These are phyloP conservation scores for Cercospora beticola DNA, from an alignment of 2,329 filamentous ascomycete species.

Conservation along the genomic window DNA sequence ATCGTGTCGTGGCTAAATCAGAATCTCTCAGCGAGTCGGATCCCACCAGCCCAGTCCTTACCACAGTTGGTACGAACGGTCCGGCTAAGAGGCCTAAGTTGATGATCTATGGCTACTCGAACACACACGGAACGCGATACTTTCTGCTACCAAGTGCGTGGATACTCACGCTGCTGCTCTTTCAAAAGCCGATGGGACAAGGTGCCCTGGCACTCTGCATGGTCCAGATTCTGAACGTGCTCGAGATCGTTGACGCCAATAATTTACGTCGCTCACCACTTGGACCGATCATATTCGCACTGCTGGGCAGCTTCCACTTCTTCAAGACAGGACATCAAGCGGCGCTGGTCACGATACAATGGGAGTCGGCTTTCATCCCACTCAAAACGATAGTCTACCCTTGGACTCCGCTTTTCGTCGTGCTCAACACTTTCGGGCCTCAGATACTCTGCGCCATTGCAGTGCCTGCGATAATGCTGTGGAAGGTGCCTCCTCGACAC, in stretches of 20 bases:
- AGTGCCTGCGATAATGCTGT: conserved; percentile 78
- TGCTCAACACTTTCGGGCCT: conserved; percentile 83
- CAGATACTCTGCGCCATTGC: conserved; percentile 80
- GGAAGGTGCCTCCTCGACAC: conserved; percentile 82
- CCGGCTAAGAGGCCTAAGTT: conserved; percentile 39
- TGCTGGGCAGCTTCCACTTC: conserved; percentile 92
- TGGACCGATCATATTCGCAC: conserved; percentile 76
- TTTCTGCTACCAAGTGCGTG: conserved; percentile 80
- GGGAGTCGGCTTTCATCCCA: conserved; percentile 92
- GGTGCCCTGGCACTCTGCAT: conserved; percentile 78
- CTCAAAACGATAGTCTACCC: conserved; percentile 81
- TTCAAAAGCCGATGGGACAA: conserved; percentile 93
- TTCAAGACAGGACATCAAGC: conserved; percentile 99
- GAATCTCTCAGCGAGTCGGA: conserved; percentile 33
- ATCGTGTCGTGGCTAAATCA: conserved; percentile 28
- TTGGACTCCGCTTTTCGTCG: conserved; percentile 78
- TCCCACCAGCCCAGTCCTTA: conserved; percentile 39
- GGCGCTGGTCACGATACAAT: conserved; percentile 82
- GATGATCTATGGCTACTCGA: conserved; percentile 84
- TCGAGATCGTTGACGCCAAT: conserved; percentile 64
- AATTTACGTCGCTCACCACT: conserved; percentile 66
- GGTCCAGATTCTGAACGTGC: conserved; percentile 81
- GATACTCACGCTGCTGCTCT: conserved; percentile 70
- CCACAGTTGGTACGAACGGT: conserved; percentile 35
- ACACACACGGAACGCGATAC: conserved; percentile 88